Evolutionary conservation across 768 basidiomycete genomes (phyloP), one percentile per base, ranked within the genome.

Genomic region (Piloderma croceum): DNA sequence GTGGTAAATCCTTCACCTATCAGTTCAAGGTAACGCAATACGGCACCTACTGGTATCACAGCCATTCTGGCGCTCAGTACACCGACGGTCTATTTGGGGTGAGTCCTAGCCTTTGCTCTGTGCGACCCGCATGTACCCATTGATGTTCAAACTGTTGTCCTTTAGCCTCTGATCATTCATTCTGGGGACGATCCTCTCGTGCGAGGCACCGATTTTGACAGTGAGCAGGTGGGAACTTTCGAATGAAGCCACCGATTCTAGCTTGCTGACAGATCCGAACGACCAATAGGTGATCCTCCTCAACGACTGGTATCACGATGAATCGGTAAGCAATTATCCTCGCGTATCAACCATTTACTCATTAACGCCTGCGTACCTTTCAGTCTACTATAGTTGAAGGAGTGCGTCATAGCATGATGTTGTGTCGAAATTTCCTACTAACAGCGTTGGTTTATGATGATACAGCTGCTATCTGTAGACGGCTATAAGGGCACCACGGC

Each of bases 31-130:
- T 36, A 6, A 9, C 4, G 3, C 41, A 42, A 35, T 23, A 23
- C 18, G 41, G 43, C 7, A 46, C 47, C 6, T 46, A 20, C 34
- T 48, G 48, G 48, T 50, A 50, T 31, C 48, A 50, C 38, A 49
- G 48, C 18, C 48, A 50, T 24, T 40, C 43, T n/a, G 34, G 36
- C 15, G 42, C 37, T 7, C 48, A 50, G 27, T 50, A 47, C 34
- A 38, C 42, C 13, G 48, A 50, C 23, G 48, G 48, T 12, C 24
- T 50, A 10, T 31, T 34, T 10, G 48, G 48, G 7, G 34, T 35
- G 20, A 9, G 34, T 35, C 17, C 7, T 19, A 35, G 34, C 11
- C 9, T 35, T 9, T 9, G n/a, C 20, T 18, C 34, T 35, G 20
- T 35, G n/a, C n/a, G n/a, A n/a, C n/a, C n/a, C n/a, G n/a, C n/a